Evolutionary conservation across 1,284 basidiomycete species (phyloP).

Genomic region (Sporisorium reilianum): DNA sequence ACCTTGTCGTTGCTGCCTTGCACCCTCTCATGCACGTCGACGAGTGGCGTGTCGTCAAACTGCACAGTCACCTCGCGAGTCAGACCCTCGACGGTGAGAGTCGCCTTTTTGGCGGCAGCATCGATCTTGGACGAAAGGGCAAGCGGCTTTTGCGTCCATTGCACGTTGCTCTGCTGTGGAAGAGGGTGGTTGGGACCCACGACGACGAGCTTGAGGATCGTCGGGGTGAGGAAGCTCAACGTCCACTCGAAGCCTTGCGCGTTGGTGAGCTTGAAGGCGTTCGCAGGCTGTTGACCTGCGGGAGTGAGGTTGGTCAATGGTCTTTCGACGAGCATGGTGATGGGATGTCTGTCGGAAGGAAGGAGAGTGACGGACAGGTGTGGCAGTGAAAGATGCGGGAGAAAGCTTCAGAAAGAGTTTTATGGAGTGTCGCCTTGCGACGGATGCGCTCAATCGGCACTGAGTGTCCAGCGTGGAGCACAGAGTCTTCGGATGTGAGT

Average conservation of each 20-base stretch:
- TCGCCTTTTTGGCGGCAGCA: constrained; percentile 33
- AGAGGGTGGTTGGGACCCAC: constrained; percentile 68
- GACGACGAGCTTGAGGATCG: constrained; percentile 67
- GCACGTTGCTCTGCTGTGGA: constrained; percentile 70
- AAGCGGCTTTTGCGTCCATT: constrained; percentile 54
- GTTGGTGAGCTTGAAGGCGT: constrained; percentile 51
- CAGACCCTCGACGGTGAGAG: constrained; percentile 48
- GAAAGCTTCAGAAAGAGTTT: not conserved
- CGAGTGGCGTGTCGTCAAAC: constrained; percentile 58
- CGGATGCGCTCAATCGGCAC: too few relatives aligned
- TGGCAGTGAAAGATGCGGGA: not conserved
- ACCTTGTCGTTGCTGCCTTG: constrained; percentile 40
- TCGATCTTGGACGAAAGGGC: constrained; percentile 62
- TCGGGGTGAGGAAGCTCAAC: constrained; percentile 67
- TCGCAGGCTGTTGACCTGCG: constrained; percentile 24
- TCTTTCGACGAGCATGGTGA: constrained; percentile 46
- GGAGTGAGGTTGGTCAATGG: constrained; percentile 38
- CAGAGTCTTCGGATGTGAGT: not conserved
- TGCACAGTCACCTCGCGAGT: constrained; percentile 38
- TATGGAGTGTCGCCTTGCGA: constrained; percentile 4
- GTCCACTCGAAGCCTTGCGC: constrained; percentile 65
- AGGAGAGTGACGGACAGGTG: not conserved
- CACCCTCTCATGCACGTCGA: constrained; percentile 61
- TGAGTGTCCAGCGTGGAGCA: not conserved
- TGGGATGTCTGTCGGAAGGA: constrained; percentile 1